Percentiles rank a stretch among this genome's conserved stretches.
phyloP scores from a whole-genome alignment of 2,329 filamentous ascomycete genomes.

The Apiospora rasikravindrae region DNA sequence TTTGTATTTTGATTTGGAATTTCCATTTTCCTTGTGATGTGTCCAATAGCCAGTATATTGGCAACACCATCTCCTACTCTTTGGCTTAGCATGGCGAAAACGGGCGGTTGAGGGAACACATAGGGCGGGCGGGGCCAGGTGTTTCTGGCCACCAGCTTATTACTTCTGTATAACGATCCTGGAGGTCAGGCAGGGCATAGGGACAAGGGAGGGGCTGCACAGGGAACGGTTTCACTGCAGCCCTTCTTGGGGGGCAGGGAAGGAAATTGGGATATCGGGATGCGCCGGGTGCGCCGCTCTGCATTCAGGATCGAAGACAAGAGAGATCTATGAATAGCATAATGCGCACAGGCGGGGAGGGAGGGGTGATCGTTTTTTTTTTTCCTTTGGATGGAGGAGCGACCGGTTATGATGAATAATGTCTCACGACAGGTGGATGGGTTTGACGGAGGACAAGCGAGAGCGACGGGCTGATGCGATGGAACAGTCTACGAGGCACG shows the following conservation, averaged over 20 bases:
- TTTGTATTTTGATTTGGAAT: conserved; percentile 40
- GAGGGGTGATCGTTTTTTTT: conserved; percentile 21
- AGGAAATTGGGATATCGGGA: conserved; percentile 20
- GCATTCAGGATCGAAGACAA: conserved; percentile 20
- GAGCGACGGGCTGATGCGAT: conserved; percentile 29
- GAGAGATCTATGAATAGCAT: conserved; percentile 28
- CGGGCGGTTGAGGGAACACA: conserved; percentile 32
- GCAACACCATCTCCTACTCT: conserved; percentile 26
- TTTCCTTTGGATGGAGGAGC: conserved; percentile 30
- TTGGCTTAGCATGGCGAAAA: conserved; percentile 40
- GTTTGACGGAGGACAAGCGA: conserved; percentile 16
- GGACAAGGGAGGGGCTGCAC: conserved; percentile 10
- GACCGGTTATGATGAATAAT: conserved; percentile 29
- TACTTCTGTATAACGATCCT: conserved; percentile 37
- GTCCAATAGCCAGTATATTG: conserved; percentile 18
- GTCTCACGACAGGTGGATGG: conserved; percentile 38
- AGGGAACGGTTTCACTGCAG: conserved; percentile 21
- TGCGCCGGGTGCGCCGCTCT: conserved; percentile 13
- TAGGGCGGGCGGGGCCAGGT: conserved; percentile 27
- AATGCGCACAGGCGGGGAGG: conserved; percentile 27
- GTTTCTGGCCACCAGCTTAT: conserved; percentile 32
- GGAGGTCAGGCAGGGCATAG: conserved; percentile 24
- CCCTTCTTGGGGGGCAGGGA: conserved; percentile 24
- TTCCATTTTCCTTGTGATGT: conserved; percentile 30
- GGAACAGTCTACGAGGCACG: conserved; percentile 18